Evolutionary conservation across 208 protist genomes (phyloP), one percentile per base, ranked within the genome.

Genomic region (Wallacemonas sp.): DNA sequence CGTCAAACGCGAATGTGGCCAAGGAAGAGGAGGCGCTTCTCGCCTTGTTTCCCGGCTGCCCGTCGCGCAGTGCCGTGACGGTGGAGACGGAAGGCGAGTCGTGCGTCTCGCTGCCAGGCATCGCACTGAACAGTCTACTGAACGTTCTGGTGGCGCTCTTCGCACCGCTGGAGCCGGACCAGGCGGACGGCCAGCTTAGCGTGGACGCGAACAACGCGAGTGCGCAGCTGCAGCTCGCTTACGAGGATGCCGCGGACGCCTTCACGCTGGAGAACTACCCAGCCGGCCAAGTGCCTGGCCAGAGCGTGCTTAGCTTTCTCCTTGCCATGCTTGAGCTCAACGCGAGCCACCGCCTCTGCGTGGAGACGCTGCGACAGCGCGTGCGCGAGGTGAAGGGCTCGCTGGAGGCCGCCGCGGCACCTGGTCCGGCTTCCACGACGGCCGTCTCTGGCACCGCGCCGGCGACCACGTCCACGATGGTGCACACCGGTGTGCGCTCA

Each of bases 241-340:
- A 88, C 72, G 72, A 80, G 29, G 70, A 74, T 27, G 76, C 81
- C 14, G 74, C 74, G 21, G 60, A 66, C 23, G 39, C 48, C 39
- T 88, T 94, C 63, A 78, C 74, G 21, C 34, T 62, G 2, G 68
- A 70, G 54, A 57, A 70, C 14, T 79, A 89, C 67, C 82, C 84
- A 1, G 57, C 52, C 21, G 65, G 58, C 2, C 24, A 46, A 24
- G 76, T 89, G 8, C 79, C 78, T 23, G 52, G 63, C 0, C 30
- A 65, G 29, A 63, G 74, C 24, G 70, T 86, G 34, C 19, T 75
- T 19, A 70, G 68, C 32, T 83, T 75, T 64, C 19, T 85, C 41
- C 72, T 70, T 0, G 72, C 79, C 2, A n/a, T 77, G 32, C 49
- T 89, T 2, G 2, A 49, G 29, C 64, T 81, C 11, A 76, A 77